These are phyloP conservation scores for Raphanus raphanistrum DNA, from an alignment of 345 rosid genomes.

Conservation along the genomic window DNA sequence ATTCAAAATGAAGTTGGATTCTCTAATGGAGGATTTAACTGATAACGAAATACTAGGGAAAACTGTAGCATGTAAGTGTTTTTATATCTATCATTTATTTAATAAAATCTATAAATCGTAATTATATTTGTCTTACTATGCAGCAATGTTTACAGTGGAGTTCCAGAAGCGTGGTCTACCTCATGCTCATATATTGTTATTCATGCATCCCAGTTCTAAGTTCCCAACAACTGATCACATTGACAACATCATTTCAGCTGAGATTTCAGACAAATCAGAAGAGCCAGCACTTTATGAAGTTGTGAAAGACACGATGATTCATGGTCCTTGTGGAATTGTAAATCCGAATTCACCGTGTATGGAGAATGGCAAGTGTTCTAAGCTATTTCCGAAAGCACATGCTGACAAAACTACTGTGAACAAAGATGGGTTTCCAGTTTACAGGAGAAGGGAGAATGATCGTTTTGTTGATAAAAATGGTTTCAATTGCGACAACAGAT, in stretches of 20 bases:
- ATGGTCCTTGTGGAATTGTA: not conserved
- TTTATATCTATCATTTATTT: too few species aligned
- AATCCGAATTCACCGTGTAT: not conserved
- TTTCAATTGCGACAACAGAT: not conserved
- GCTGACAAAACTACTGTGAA: not conserved
- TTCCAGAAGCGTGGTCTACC: not conserved
- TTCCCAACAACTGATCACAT: not conserved
- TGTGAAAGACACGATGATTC: not conserved
- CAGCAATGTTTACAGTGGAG: not conserved
- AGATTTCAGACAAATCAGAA: not conserved
- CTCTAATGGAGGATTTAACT: not conserved
- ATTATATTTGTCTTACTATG: too few species aligned
- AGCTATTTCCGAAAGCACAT: not conserved
- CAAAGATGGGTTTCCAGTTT: not conserved
- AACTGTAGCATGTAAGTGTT: not conserved
- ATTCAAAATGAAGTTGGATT: not conserved
- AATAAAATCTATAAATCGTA: too few species aligned
- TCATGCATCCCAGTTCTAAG: not conserved
- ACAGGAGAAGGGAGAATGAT: not conserved
- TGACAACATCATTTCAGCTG: not conserved
- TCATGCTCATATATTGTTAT: not conserved
- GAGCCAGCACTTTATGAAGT: not conserved
- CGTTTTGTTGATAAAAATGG: not conserved
- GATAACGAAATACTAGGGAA: not conserved
- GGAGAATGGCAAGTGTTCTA: not conserved